Conservation (phyloP, 495 filamentous ascomycete species). For the Endocarpon pusillum region DNA sequence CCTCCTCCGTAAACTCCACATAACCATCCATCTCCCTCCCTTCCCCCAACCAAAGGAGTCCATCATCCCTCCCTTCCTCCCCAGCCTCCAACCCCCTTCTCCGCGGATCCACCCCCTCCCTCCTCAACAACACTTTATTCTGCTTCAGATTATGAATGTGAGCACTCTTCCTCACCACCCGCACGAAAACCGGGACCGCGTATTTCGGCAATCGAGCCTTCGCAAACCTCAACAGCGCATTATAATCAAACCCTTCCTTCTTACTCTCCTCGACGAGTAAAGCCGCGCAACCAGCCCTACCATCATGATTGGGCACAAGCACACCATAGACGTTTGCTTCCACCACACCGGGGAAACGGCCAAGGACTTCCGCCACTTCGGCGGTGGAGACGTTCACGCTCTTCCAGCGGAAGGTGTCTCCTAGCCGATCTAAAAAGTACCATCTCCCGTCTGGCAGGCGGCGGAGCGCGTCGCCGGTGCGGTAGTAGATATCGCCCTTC, state of each 20-base stretch:
- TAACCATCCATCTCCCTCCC: conserved; percentile 37
- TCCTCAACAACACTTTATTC: conserved; percentile 55
- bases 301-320: conserved; percentile 49
- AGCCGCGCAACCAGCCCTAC: conserved; percentile 54
- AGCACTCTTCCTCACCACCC: conserved; percentile 38
- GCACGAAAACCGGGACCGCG: conserved; percentile 60
- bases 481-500: conserved; percentile 61
- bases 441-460: conserved; percentile 50
- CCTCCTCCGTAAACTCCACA: conserved; percentile 34
- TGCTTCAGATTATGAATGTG: conserved; percentile 76
- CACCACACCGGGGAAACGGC: conserved; percentile 42
- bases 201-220: conserved; percentile 48
- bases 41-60: conserved; percentile 37
- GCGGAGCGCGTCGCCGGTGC: conserved; percentile 55
- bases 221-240: conserved; percentile 32
- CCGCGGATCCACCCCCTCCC: conserved; percentile 50
- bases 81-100: conserved; percentile 31
- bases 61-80: conserved; percentile 26
- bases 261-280: conserved; percentile 24
- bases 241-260: conserved; percentile 32
- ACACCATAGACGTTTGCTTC: conserved; percentile 77
- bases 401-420: conserved; percentile 76
- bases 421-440: conserved; percentile 63
- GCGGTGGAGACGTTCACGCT: conserved; percentile 68
- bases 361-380: conserved; percentile 54